Evolutionary conservation across 768 basidiomycete genomes (phyloP).

Genomic region (Botryobasidium botryosum): DNA sequence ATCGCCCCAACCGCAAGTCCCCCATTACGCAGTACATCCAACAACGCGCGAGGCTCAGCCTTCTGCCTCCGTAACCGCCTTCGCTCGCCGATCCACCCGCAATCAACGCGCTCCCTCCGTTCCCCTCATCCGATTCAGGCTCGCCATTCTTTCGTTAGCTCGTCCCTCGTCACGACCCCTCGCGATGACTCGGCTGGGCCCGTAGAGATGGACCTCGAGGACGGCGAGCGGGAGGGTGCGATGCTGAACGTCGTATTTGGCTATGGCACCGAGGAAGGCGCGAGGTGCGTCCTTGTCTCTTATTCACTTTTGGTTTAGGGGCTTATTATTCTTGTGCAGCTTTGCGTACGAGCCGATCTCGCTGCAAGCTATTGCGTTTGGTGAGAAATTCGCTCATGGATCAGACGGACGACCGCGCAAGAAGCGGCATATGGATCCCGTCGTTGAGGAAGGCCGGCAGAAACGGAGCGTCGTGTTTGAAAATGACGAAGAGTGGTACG

Average conservation of each 20-base stretch:
- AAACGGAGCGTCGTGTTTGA: constrained; percentile 10
- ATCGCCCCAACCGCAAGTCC: constrained; percentile 10
- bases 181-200: neutral
- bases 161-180: neutral
- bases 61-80: constrained; percentile 5
- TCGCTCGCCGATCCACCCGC: neutral
- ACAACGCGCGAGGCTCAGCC: constrained; percentile 10
- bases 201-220: constrained; percentile 3
- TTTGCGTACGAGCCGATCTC: neutral
- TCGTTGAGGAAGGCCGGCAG: constrained; percentile 14
- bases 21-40: constrained; percentile 9
- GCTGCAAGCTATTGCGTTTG: too few species aligned
- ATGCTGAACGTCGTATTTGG: constrained; percentile 10
- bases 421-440: too few species aligned
- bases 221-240: constrained; percentile 10
- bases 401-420: constrained; percentile 16
- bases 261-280: too few species aligned
- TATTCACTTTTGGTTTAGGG: too few species aligned
- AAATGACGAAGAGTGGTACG: constrained; percentile 13
- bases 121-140: neutral
- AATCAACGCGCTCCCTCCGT: neutral
- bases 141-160: neutral
- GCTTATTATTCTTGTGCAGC: too few species aligned
- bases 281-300: too few species aligned
- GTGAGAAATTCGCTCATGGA: neutral